These are phyloP conservation scores for Astragalus membranaceus DNA, from an alignment of 306 rosid genomes.

Conservation along the genomic window DNA sequence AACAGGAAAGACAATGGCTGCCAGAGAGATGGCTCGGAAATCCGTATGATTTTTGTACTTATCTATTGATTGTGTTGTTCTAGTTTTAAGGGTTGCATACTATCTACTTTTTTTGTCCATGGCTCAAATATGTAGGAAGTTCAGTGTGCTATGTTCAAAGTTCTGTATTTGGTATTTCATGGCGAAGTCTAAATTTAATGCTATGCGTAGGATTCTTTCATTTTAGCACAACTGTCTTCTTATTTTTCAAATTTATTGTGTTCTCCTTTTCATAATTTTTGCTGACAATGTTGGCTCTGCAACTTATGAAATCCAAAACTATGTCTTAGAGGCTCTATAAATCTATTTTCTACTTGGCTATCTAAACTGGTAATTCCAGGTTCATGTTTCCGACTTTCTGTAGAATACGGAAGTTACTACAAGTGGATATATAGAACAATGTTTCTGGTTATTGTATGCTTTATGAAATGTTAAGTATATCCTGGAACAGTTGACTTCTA, in stretches of 20 bases:
- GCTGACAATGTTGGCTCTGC: not conserved
- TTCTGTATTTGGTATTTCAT: not conserved
- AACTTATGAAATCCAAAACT: not conserved
- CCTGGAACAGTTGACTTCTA: not conserved
- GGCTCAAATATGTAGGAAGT: not conserved
- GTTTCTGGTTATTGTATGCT: conserved; percentile 6
- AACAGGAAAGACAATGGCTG: conserved; percentile 99
- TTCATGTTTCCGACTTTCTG: not conserved
- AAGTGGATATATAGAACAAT: not conserved
- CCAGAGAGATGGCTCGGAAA: conserved; percentile 89
- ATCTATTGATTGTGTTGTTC: not conserved
- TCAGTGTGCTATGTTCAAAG: not conserved
- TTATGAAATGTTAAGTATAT: not conserved
- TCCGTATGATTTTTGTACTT: conserved; percentile 53
- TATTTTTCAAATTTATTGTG: not conserved
- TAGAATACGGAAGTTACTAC: not conserved
- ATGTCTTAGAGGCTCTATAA: not conserved
- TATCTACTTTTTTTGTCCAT: not conserved
- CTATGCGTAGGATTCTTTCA: not conserved
- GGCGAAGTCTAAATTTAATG: not conserved
- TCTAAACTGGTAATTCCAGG: not conserved
- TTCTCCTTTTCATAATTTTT: not conserved
- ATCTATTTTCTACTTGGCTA: not conserved
- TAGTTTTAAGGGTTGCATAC: not conserved
- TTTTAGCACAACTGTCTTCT: not conserved